phyloP scores from a whole-genome alignment of 805 yeast species.

The Spathaspora boniae region DNA sequence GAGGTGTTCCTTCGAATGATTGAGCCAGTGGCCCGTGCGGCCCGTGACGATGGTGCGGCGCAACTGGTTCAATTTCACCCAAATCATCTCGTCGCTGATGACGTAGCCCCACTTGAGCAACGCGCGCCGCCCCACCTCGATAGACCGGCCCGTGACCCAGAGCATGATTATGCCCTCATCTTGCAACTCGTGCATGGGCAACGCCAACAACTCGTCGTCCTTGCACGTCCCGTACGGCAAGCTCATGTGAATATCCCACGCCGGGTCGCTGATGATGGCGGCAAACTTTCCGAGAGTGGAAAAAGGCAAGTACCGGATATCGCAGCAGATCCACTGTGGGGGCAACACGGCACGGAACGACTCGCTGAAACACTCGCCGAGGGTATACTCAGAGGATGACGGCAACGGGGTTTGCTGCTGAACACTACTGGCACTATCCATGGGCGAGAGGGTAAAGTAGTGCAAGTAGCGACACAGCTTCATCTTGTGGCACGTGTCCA shows the following conservation, averaged over 20 bases:
- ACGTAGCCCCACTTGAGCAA: conserved; percentile 79
- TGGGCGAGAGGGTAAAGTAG: conserved; percentile 54
- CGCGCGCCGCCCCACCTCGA: conserved; percentile 81
- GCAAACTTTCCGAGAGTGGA: conserved; percentile 71
- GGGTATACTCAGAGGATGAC: conserved; percentile 37
- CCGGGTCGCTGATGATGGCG: conserved; percentile 87
- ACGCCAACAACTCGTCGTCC: conserved; percentile 65
- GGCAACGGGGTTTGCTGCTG: neutral
- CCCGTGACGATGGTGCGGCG: conserved; percentile 91
- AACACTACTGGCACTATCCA: no score
- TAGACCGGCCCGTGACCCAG: conserved; percentile 96
- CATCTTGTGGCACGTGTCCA: conserved; percentile 90
- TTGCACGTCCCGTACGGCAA: conserved; percentile 74
- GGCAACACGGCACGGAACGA: conserved; percentile 39
- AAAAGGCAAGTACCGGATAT: conserved; percentile 72
- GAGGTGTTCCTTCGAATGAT: conserved; percentile 90
- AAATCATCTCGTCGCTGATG: conserved; percentile 74
- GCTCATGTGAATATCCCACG: conserved; percentile 95
- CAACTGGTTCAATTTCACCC: conserved; percentile 90
- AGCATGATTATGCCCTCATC: conserved; percentile 78
- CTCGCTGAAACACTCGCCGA: conserved; percentile 45
- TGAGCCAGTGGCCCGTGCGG: conserved; percentile 95
- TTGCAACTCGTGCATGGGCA: conserved; percentile 68
- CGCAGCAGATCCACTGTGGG: conserved; percentile 86
- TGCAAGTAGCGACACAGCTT: conserved; percentile 79